Evolutionary conservation across 208 protist genomes (phyloP).

Genomic region (Leishmania turanica): DNA sequence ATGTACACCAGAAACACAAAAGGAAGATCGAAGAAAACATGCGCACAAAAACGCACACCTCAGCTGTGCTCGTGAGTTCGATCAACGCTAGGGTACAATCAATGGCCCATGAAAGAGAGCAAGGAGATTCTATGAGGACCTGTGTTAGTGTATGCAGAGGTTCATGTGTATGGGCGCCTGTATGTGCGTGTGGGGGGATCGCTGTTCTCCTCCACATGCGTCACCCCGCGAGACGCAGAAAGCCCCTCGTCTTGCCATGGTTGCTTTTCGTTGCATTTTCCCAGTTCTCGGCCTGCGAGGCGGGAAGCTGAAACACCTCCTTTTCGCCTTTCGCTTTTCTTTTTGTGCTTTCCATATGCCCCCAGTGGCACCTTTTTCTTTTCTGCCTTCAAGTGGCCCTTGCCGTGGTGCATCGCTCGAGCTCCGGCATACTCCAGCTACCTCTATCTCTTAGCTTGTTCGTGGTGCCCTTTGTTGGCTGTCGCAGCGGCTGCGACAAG

Average conservation of each 20-base stretch:
- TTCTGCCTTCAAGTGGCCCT: background rate
- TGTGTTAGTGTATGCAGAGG: background rate
- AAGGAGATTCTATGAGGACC: background rate
- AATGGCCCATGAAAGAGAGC: background rate
- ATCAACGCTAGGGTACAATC: background rate
- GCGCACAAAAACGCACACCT: background rate
- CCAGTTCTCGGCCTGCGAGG: background rate
- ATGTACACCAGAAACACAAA: background rate
- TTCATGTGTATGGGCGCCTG: background rate
- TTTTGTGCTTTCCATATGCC: background rate
- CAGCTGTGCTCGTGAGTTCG: background rate
- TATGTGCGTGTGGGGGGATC: too few species aligned
- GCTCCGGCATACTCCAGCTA: background rate
- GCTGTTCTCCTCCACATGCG: too few species aligned
- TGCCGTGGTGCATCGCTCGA: background rate
- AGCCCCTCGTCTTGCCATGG: background rate
- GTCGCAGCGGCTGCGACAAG: background rate
- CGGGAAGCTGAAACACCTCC: background rate
- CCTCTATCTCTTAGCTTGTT: background rate
- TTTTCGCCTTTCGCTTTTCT: background rate
- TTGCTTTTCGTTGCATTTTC: background rate
- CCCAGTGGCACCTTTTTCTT: background rate
- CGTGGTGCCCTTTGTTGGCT: background rate
- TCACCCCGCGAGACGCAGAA: background rate
- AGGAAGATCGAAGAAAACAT: background rate